Percentiles rank a stretch among this genome's conserved stretches.
Evolutionary conservation across 2,329 filamentous ascomycete species (phyloP).

Genomic region (Verticillium nonalfalfae): DNA sequence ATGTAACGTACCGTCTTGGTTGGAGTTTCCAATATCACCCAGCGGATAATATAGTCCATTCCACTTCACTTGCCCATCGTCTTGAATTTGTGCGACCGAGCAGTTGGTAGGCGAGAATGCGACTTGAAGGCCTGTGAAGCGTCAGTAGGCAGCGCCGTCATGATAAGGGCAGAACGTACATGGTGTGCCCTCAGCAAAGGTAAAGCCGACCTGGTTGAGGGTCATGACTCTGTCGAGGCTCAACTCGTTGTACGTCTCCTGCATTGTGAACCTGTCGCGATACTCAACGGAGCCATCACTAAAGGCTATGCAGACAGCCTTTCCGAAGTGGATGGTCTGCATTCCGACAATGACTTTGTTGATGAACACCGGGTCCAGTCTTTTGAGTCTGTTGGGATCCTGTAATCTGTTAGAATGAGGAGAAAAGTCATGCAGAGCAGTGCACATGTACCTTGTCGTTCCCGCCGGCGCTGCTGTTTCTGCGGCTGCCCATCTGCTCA

Average conservation of each 20-base stretch:
- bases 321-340: constrained; percentile 63
- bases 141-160: not conserved
- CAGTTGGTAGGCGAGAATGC: constrained; percentile 55
- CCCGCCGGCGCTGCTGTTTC: constrained; percentile 36
- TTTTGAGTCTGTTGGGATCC: constrained; percentile 39
- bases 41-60: constrained; percentile 44
- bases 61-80: constrained; percentile 55
- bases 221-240: constrained; percentile 62
- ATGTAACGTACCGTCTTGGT: constrained; percentile 37
- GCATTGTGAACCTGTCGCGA: constrained; percentile 68
- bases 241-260: constrained; percentile 56
- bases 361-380: constrained; percentile 60
- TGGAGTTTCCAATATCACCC: constrained; percentile 39
- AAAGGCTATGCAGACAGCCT: constrained; percentile 64
- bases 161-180: constrained; percentile 38
- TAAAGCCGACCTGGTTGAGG: constrained; percentile 72
- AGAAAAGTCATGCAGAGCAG: too few species aligned
- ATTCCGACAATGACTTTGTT: constrained; percentile 67
- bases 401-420: not conserved
- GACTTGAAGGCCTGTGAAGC: constrained; percentile 44
- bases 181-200: constrained; percentile 58
- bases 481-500: constrained; percentile 63
- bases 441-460: not conserved
- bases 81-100: constrained; percentile 51
- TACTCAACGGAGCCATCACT: constrained; percentile 79